These are phyloP conservation scores for Tylopilus sp. DNA, from an alignment of 768 basidiomycete species.

Conservation along the genomic window DNA sequence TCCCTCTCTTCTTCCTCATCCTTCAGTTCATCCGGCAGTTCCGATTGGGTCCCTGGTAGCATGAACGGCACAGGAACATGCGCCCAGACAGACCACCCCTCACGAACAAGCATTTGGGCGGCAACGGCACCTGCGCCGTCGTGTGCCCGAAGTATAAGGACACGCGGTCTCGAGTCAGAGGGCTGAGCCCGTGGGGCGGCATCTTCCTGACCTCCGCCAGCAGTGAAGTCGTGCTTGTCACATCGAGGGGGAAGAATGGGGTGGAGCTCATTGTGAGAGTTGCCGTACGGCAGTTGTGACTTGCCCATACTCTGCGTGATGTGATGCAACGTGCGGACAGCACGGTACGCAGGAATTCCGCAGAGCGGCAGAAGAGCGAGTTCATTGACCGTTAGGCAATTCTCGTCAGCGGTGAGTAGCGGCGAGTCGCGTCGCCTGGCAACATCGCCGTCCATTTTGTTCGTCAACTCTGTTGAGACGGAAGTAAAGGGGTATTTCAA, in stretches of 20 bases:
- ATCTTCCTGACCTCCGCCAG: slow-evolving; percentile 24
- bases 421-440: slow-evolving; percentile 9
- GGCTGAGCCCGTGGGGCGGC: background rate
- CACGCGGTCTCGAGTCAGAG: slow-evolving; percentile 32
- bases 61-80: slow-evolving; percentile 21
- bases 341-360: slow-evolving; percentile 80
- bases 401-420: slow-evolving; percentile 5
- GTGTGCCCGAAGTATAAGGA: slow-evolving; percentile 71
- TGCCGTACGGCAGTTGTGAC: slow-evolving; percentile 22
- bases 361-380: slow-evolving; percentile 77
- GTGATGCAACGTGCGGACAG: slow-evolving; percentile 61
- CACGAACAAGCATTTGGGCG: slow-evolving; percentile 64
- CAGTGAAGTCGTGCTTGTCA: slow-evolving; percentile 25
- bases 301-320: slow-evolving; percentile 27
- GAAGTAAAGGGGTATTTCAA: slow-evolving; percentile 23
- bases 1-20: slow-evolving; percentile 33
- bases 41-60: slow-evolving; percentile 34
- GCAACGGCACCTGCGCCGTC: slow-evolving; percentile 75
- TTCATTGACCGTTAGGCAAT: slow-evolving; percentile 56
- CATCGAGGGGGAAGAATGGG: slow-evolving; percentile 25
- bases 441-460: slow-evolving; percentile 7
- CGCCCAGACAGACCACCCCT: too few relatives aligned
- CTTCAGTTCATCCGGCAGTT: slow-evolving; percentile 30
- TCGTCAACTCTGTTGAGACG: slow-evolving; percentile 9
- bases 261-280: slow-evolving; percentile 27